Evolutionary conservation across 257 asterid species (phyloP), one percentile per base, ranked within the genome.

Genomic region (Ophiorrhiza pumila): DNA sequence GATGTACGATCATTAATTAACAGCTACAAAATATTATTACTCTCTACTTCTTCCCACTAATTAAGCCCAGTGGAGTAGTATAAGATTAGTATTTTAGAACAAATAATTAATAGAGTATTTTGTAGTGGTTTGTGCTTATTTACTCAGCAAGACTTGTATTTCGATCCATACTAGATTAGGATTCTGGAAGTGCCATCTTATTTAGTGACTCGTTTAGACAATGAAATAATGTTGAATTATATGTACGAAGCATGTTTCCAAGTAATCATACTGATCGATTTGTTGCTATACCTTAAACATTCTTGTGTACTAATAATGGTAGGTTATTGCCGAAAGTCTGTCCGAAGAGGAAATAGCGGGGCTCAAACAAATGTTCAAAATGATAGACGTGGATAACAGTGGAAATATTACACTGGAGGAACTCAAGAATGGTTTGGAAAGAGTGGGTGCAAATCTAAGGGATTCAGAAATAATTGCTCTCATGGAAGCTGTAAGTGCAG

Each of bases 281-380:
- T 50, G n/a, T 22, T 50, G n/a, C 27, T 23, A 13, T 69, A 11
- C 3, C 65, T 64, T 27, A 39, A 49, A 3, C 9, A 27, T 45
- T 46, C 43, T 52, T 76, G 59, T 39, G n/a, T n/a, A n/a, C 29
- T 74, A 41, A 4, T 9, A 22, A 70, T 34, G 39, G 20, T 47
- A 84, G 88, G 86, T 84, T 42, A 84, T 84, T 59, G 88, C 88
- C 7, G 88, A 84, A 64, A 74, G 62, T 39, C 79, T 84, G 35
- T 81, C 88, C 0, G 86, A 82, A 67, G 88, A 84, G 58, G 88
- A 84, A 75, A 84, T 84, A 50, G 86, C 84, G 43, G 88, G 88
- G 34, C 86, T 84, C 23, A 81, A 68, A 76, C 77, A 84, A 77
- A 84, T 84, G 87, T 83, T 83, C 76, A 78, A 79, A 77, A 78